Percentiles rank a stretch among this genome's conserved stretches.
Conservation (phyloP, 805 yeast genomes). For the Schwanniomyces vanrijiae region DNA sequence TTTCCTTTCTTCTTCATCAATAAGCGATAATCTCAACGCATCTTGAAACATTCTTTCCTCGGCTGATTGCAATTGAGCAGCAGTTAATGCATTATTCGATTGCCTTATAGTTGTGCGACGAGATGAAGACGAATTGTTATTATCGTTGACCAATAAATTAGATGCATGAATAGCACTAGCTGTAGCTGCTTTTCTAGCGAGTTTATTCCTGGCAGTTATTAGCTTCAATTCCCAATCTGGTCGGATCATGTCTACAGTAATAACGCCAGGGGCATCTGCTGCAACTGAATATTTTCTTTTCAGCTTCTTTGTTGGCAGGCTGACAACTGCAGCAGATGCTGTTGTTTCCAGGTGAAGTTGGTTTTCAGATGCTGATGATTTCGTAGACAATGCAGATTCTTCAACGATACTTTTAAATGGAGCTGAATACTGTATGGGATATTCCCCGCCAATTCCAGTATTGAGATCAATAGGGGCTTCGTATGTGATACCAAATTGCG, state of each 20-base stretch:
- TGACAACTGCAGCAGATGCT: not conserved
- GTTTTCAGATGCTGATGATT: not conserved
- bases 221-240: conserved; percentile 91
- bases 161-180: conserved; percentile 94
- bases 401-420: conserved; percentile 10
- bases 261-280: conserved; percentile 65
- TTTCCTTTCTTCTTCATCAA: conserved; percentile 65
- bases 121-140: conserved; percentile 5
- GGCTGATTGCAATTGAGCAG: conserved; percentile 17
- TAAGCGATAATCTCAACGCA: conserved; percentile 71
- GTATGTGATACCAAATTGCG: conserved; percentile 82
- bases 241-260: conserved; percentile 78
- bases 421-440: conserved; percentile 44
- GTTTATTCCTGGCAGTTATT: conserved; percentile 65
- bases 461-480: conserved; percentile 55
- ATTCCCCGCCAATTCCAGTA: conserved; percentile 57
- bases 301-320: conserved; percentile 2
- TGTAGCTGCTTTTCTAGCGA: conserved; percentile 87
- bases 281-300: conserved; percentile 51
- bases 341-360: not conserved
- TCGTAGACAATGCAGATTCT: not conserved
- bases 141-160: conserved; percentile 55
- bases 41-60: conserved; percentile 82
- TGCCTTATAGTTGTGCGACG: conserved; percentile 13
- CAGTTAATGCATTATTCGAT: conserved; percentile 8